phyloP scores from a whole-genome alignment of 352 stramenopile species.

The Phytophthora hybrid region DNA sequence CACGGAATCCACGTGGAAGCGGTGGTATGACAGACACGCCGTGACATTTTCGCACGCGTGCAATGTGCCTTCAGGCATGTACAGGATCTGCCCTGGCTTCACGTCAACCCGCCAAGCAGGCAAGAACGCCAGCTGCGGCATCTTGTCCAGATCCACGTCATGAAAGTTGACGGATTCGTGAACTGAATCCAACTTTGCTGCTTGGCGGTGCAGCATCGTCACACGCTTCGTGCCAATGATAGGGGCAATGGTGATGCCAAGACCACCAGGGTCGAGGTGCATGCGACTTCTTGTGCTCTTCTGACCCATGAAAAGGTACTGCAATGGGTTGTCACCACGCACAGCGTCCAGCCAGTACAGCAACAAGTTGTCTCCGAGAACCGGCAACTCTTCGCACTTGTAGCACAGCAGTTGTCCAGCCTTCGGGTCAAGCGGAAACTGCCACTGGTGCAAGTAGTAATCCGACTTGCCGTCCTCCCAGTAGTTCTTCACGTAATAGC shows the following conservation, averaged over 20 bases:
- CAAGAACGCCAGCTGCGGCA: constrained; percentile 89
- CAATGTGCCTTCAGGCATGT: constrained; percentile 94
- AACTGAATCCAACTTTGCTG: constrained; percentile 87
- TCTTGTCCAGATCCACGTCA: constrained; percentile 84
- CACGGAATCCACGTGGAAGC: constrained; percentile 94
- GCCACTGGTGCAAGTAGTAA: constrained; percentile 96
- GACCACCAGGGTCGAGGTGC: constrained; percentile 90
- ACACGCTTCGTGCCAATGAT: constrained; percentile 89
- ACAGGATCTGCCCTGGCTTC: constrained; percentile 93
- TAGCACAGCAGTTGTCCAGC: constrained; percentile 82
- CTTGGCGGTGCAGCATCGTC: constrained; percentile 76
- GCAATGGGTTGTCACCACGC: constrained; percentile 90
- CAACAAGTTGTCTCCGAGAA: constrained; percentile 93
- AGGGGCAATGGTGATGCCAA: constrained; percentile 95
- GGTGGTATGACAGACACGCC: constrained; percentile 94
- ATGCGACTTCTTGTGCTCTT: constrained; percentile 90
- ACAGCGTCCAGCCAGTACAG: constrained; percentile 92
- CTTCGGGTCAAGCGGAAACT: constrained; percentile 90
- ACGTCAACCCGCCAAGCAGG: constrained; percentile 90
- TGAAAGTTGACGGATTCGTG: constrained; percentile 86
- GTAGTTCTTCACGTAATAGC: constrained; percentile 85
- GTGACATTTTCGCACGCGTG: constrained; percentile 94
- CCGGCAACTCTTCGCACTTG: constrained; percentile 88
- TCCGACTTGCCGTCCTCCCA: constrained; percentile 81
- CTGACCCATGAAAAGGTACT: constrained; percentile 97